Percentiles rank a stretch among this genome's conserved stretches.
Conservation (phyloP, 2,329 filamentous ascomycete genomes). For the Aspergillus cejpii region DNA sequence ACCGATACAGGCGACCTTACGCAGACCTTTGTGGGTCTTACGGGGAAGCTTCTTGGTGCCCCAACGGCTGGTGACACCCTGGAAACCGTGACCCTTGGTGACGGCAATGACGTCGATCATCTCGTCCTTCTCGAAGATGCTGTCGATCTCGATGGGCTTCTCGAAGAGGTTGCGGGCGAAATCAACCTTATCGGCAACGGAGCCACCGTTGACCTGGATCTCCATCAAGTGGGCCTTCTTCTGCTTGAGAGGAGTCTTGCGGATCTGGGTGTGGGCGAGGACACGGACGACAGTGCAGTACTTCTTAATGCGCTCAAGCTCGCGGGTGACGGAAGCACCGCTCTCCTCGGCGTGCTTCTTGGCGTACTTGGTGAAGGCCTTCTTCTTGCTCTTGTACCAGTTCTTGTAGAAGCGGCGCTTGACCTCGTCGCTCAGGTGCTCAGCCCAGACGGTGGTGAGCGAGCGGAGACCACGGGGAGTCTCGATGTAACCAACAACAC, state of each 20-base stretch:
- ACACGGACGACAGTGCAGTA: slow-evolving; percentile 99
- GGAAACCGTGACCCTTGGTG: slow-evolving; percentile 99
- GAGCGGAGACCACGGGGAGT: slow-evolving; percentile 98
- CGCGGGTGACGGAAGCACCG: slow-evolving; percentile 85
- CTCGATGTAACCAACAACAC: slow-evolving; percentile 99
- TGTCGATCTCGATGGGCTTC: slow-evolving; percentile 91
- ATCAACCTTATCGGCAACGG: slow-evolving; percentile 90
- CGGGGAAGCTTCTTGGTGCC: slow-evolving; percentile 99
- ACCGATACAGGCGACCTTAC: slow-evolving; percentile 99
- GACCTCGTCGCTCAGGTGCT: slow-evolving; percentile 97
- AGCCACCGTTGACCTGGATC: slow-evolving; percentile 98
- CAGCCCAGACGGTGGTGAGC: slow-evolving; percentile 98
- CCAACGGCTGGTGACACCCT: slow-evolving; percentile 95
- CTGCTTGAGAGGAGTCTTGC: slow-evolving; percentile 99
- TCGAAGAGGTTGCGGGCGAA: slow-evolving; percentile 96
- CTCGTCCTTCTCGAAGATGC: slow-evolving; percentile 99
- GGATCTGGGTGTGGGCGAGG: slow-evolving; percentile 98
- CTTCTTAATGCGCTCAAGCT: slow-evolving; percentile 99
- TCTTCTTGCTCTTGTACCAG: slow-evolving; percentile 99
- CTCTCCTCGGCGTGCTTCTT: slow-evolving; percentile 98
- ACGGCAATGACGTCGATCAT: slow-evolving; percentile 99
- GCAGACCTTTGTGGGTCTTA: slow-evolving; percentile 99
- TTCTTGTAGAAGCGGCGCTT: slow-evolving; percentile 99
- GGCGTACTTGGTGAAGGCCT: slow-evolving; percentile 99
- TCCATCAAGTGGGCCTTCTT: slow-evolving; percentile 99